A percentile compares a stretch with the other conserved stretches of the same genome.
Evolutionary conservation across 805 yeast genomes (phyloP).

Genomic region (Candida coleopterorum): DNA sequence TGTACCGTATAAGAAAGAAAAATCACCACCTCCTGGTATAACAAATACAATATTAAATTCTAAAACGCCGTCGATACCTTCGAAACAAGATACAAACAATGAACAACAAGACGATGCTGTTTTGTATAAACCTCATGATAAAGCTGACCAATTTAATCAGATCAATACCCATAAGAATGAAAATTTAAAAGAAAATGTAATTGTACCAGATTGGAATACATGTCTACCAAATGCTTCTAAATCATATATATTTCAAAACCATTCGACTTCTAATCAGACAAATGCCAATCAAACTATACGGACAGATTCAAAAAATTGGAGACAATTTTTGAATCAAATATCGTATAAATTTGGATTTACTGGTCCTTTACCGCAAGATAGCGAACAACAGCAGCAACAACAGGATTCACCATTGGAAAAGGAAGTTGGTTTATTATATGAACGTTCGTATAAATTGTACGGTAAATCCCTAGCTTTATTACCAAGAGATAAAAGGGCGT

Average conservation of each 20-base stretch:
- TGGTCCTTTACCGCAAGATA: constrained; percentile 17
- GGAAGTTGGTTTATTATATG: constrained; percentile 29
- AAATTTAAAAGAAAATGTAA: constrained; percentile 33
- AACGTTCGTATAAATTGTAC: constrained; percentile 33
- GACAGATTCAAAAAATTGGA: constrained; percentile 33
- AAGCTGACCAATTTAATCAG: constrained; percentile 34
- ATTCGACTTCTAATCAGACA: constrained; percentile 19
- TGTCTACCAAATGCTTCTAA: constrained; percentile 25
- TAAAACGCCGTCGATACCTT: constrained; percentile 22
- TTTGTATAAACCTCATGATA: constrained; percentile 39
- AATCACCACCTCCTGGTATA: constrained; percentile 7
- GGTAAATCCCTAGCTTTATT: constrained; percentile 34
- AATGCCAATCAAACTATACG: constrained; percentile 15
- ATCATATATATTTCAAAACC: constrained; percentile 21
- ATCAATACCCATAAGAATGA: constrained; percentile 43
- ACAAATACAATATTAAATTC: constrained; percentile 31
- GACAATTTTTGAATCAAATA: constrained; percentile 28
- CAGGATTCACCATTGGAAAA: constrained; percentile 20
- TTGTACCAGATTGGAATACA: constrained; percentile 39
- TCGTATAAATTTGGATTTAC: constrained; percentile 33
- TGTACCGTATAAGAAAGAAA: constrained; percentile 1
- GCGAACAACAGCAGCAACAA: constrained; percentile 5
- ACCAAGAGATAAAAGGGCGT: constrained; percentile 34
- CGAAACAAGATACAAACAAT: constrained; percentile 14
- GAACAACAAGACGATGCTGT: constrained; percentile 35